phyloP scores from a whole-genome alignment of 73 alveolate genomes.

The Diophrys sp. region DNA sequence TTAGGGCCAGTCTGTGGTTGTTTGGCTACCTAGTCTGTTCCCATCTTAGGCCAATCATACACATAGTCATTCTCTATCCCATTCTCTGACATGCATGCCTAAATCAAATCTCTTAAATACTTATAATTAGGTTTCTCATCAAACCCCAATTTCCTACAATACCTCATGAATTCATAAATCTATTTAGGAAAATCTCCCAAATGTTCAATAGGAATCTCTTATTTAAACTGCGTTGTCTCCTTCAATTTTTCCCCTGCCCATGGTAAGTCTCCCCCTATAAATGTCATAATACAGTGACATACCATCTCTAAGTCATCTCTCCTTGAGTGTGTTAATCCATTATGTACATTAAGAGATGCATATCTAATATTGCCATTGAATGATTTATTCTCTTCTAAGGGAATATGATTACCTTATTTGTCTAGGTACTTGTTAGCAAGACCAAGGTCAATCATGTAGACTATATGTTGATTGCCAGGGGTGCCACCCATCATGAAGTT shows the following conservation, averaged over 20 bases:
- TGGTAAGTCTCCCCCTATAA: conserved; percentile 69
- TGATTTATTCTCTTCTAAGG: conserved; percentile 47
- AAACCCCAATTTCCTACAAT: conserved; percentile 76
- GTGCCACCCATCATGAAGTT: conserved; percentile 14
- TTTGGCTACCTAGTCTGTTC: too few relatives aligned
- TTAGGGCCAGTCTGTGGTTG: too few relatives aligned
- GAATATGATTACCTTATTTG: conserved; percentile 48
- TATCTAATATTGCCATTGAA: conserved; percentile 78
- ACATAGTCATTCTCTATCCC: conserved; percentile 58
- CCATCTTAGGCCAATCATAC: conserved; percentile 80
- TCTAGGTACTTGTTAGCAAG: conserved; percentile 45
- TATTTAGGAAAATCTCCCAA: conserved; percentile 76
- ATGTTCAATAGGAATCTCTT: conserved; percentile 65
- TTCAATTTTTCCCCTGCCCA: conserved; percentile 78
- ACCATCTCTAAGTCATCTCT: conserved; percentile 82
- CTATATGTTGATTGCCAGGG: not conserved
- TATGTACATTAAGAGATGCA: conserved; percentile 64
- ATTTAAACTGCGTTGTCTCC: conserved; percentile 81
- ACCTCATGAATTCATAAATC: conserved; percentile 78
- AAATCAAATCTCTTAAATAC: conserved; percentile 70
- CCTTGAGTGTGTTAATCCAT: conserved; percentile 63
- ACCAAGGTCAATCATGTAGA: conserved; percentile 29
- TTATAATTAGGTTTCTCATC: conserved; percentile 93
- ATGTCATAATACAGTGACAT: conserved; percentile 45
- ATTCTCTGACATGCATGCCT: conserved; percentile 66